Evolutionary conservation across 2,329 filamentous ascomycete species (phyloP).

Genomic region (Periconia macrospinosa): DNA sequence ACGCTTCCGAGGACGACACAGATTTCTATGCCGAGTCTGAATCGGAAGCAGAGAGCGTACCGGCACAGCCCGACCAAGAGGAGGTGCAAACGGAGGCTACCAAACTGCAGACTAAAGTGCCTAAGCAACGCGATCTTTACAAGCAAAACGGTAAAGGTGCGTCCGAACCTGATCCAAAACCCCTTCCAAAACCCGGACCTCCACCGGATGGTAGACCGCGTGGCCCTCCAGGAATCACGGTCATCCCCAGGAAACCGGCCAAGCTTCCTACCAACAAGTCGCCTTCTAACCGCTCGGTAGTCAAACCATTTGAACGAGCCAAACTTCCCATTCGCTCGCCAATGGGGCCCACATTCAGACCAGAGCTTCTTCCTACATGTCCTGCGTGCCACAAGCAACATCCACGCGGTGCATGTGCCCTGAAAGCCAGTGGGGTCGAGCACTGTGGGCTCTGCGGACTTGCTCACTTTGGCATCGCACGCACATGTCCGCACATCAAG

Average conservation of each 20-base stretch:
- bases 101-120: constrained; percentile 8
- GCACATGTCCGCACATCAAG: constrained; percentile 64
- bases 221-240: constrained; percentile 4
- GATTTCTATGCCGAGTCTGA: constrained; percentile 49
- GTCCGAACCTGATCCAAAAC: constrained; percentile 13
- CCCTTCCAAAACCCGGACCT: constrained; percentile 1
- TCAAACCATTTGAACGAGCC: constrained; percentile 37
- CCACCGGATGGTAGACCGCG: background rate
- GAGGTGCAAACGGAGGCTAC: constrained; percentile 10
- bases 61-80: constrained; percentile 5
- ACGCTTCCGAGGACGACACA: constrained; percentile 50
- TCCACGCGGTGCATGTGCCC: constrained; percentile 59
- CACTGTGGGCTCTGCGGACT: constrained; percentile 65
- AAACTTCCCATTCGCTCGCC: constrained; percentile 30
- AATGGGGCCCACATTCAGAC: constrained; percentile 22
- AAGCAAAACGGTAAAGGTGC: constrained; percentile 26
- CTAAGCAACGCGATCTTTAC: constrained; percentile 7
- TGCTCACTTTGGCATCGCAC: constrained; percentile 60
- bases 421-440: constrained; percentile 62
- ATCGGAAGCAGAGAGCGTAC: constrained; percentile 24
- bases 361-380: constrained; percentile 44
- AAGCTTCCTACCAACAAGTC: background rate
- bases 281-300: constrained; percentile 20
- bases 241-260: background rate
- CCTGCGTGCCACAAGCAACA: constrained; percentile 59